Percentiles rank a stretch among this genome's conserved stretches.
Evolutionary conservation across 169 alveolate species (phyloP).

Genomic region (Babesia sp.): DNA sequence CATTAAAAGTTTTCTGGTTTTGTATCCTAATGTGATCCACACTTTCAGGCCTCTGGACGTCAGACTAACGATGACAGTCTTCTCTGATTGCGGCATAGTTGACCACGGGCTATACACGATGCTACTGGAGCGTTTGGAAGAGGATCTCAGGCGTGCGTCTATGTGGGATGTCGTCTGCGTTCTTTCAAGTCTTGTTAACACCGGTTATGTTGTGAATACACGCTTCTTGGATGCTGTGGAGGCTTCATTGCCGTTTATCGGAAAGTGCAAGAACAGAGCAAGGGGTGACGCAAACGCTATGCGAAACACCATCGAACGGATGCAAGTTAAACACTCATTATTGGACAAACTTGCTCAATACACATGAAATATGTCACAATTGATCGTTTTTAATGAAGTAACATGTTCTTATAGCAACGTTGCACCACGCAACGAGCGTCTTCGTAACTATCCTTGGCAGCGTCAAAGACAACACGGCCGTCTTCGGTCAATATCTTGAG

Average conservation of each 20-base stretch:
- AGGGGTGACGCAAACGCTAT: not conserved
- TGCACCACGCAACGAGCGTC: slow-evolving; percentile 3
- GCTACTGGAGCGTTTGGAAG: slow-evolving; percentile 10
- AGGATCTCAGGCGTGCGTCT: not conserved
- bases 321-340: slow-evolving; percentile 2
- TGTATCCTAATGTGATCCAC: not conserved
- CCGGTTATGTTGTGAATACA: not conserved
- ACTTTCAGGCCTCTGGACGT: slow-evolving; percentile 35
- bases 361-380: not conserved
- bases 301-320: not conserved
- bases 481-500: slow-evolving; percentile 8
- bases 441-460: slow-evolving; percentile 10
- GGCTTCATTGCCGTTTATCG: not conserved
- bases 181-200: slow-evolving; percentile 3
- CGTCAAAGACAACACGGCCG: slow-evolving; percentile 20
- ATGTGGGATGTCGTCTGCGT: slow-evolving; percentile 30
- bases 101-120: not conserved
- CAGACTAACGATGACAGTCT: slow-evolving; percentile 9
- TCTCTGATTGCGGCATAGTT: slow-evolving; percentile 7
- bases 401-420: slow-evolving; percentile 13
- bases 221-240: slow-evolving; percentile 20
- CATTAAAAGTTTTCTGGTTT: not conserved
- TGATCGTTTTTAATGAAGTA: not conserved
- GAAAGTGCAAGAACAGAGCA: slow-evolving; percentile 24
- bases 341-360: not conserved